A percentile compares a stretch with the other conserved stretches of the same genome.
Conservation (phyloP, 2,329 filamentous ascomycete species). For the Colletotrichum nymphaeae region DNA sequence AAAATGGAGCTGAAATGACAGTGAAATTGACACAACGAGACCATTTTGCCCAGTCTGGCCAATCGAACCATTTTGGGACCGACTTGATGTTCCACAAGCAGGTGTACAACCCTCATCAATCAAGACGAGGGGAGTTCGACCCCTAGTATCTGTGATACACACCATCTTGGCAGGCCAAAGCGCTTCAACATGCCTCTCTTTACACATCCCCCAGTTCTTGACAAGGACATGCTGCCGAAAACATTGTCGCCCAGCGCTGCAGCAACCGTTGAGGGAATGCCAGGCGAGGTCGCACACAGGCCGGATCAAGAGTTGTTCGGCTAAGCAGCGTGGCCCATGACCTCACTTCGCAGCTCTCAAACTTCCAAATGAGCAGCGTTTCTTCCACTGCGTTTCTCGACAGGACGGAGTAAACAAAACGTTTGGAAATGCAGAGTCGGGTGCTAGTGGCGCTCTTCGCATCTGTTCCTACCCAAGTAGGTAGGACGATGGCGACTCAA, state of each 20-base stretch:
- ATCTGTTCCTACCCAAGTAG: neutral
- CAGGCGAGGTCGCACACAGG: conserved; percentile 13
- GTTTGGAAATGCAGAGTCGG: neutral
- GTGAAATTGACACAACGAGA: neutral
- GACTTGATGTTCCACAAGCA: conserved; percentile 4
- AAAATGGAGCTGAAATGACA: neutral
- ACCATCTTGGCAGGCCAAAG: neutral
- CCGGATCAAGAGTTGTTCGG: neutral
- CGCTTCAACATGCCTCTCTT: neutral
- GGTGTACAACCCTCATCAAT: conserved; percentile 12
- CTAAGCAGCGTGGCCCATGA: neutral
- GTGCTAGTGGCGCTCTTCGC: neutral
- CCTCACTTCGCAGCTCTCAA: neutral
- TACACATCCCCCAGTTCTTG: neutral
- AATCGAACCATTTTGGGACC: neutral
- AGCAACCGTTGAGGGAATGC: conserved; percentile 15
- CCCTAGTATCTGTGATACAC: conserved; percentile 12
- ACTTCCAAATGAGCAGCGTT: neutral
- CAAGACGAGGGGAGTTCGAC: conserved; percentile 5
- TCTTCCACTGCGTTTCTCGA: neutral
- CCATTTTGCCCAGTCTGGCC: neutral
- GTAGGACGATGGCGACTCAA: conserved; percentile 5
- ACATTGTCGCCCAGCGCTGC: neutral
- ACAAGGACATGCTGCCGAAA: neutral
- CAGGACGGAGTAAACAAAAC: neutral